Conservation (phyloP, 352 stramenopile species). For the Globisporangium nagaii region DNA sequence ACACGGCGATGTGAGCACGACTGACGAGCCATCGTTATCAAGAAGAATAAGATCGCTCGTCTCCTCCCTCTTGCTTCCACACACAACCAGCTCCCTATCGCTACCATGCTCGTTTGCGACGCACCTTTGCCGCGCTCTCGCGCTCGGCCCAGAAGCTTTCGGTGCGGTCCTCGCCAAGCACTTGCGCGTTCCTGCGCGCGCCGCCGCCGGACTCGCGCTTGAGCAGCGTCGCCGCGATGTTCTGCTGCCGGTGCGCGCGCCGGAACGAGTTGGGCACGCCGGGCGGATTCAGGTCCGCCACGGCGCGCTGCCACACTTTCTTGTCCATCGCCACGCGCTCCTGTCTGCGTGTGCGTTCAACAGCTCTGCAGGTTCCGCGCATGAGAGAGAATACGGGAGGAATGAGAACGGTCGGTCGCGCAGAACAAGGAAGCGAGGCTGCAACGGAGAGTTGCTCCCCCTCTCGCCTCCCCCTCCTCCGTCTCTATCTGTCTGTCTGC, state of each 20-base stretch:
- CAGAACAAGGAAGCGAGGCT: no score
- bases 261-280: slow-evolving; percentile 75
- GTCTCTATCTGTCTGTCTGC: no score
- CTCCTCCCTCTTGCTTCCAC: not conserved
- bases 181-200: slow-evolving; percentile 33
- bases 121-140: slow-evolving; percentile 71
- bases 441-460: no score
- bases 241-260: slow-evolving; percentile 54
- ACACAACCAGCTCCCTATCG: not conserved
- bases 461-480: no score
- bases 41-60: slow-evolving; percentile 2
- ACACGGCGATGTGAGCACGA: not conserved
- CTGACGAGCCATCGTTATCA: no score
- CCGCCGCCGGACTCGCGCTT: slow-evolving; percentile 48
- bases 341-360: not conserved
- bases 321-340: slow-evolving; percentile 22
- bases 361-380: not conserved
- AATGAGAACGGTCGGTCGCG: no score
- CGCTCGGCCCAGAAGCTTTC: slow-evolving; percentile 80
- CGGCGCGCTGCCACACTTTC: slow-evolving; percentile 72
- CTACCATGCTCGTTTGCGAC: no score
- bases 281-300: slow-evolving; percentile 60
- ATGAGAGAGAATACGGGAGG: not conserved
- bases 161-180: slow-evolving; percentile 36
- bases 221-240: slow-evolving; percentile 62